Conservation (phyloP, 2,329 filamentous ascomycete genomes). For the Stagonosporopsis chrysanthemi region DNA sequence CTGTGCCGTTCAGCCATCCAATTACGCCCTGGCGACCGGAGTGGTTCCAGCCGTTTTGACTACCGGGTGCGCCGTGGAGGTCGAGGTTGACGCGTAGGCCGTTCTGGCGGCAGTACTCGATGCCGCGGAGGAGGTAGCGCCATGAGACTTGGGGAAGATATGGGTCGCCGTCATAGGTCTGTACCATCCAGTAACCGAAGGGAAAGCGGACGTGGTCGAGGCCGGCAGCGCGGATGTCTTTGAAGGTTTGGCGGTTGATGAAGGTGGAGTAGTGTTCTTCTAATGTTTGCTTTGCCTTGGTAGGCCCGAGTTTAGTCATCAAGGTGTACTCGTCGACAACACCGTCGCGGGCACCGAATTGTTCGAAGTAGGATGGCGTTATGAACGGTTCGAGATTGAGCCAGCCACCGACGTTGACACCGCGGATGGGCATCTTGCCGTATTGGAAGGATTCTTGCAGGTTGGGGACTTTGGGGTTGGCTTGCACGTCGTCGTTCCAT, state of each 20-base stretch:
- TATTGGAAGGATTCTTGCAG: slow-evolving; percentile 83
- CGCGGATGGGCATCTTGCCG: slow-evolving; percentile 78
- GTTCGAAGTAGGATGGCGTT: slow-evolving; percentile 85
- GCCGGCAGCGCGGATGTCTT: slow-evolving; percentile 83
- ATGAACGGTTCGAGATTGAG: slow-evolving; percentile 94
- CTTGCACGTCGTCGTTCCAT: slow-evolving; percentile 82
- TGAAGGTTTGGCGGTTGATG: slow-evolving; percentile 83
- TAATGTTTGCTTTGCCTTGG: slow-evolving; percentile 69
- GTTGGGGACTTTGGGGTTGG: slow-evolving; percentile 81
- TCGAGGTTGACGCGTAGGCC: slow-evolving; percentile 93
- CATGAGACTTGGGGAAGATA: slow-evolving; percentile 88
- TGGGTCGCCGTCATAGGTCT: slow-evolving; percentile 82
- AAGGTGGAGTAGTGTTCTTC: slow-evolving; percentile 93
- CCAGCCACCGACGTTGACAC: slow-evolving; percentile 95
- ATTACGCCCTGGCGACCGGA: slow-evolving; percentile 83
- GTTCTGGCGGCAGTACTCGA: slow-evolving; percentile 93
- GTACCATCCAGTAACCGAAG: slow-evolving; percentile 93
- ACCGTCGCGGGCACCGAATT: slow-evolving; percentile 65
- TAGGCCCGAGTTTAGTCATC: slow-evolving; percentile 70
- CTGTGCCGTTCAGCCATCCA: slow-evolving; percentile 88
- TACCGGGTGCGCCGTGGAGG: slow-evolving; percentile 88
- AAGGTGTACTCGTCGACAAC: slow-evolving; percentile 92
- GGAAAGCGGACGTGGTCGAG: slow-evolving; percentile 97
- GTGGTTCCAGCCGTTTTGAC: slow-evolving; percentile 98
- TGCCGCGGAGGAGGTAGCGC: slow-evolving; percentile 89